These are phyloP conservation scores for Asterophora parasitica DNA, from an alignment of 768 basidiomycete genomes.

Conservation along the genomic window DNA sequence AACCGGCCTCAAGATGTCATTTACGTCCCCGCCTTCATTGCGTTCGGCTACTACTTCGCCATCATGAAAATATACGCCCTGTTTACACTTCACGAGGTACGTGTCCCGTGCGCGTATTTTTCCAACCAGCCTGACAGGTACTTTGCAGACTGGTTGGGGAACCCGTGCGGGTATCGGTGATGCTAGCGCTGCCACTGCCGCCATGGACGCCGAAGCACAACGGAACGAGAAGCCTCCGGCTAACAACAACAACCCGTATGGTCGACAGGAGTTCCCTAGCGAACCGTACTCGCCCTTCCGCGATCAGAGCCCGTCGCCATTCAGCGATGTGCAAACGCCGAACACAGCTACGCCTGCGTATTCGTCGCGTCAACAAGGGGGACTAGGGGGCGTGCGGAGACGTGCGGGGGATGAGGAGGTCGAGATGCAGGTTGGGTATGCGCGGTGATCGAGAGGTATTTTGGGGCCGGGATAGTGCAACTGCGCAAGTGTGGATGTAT, in stretches of 20 bases:
- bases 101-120: conserved; percentile 17
- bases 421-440: conserved; percentile 35
- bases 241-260: conserved; percentile 23
- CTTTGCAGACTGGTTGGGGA: conserved; percentile 80
- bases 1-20: conserved; percentile 71
- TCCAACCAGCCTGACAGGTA: not conserved
- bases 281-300: conserved; percentile 23
- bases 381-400: conserved; percentile 17
- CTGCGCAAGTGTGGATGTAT: too few species aligned
- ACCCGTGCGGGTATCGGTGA: conserved; percentile 94
- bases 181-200: conserved; percentile 69
- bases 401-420: conserved; percentile 26
- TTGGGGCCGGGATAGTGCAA: too few species aligned
- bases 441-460: conserved; percentile 17
- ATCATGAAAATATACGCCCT: conserved; percentile 93
- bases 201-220: conserved; percentile 50
- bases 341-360: conserved; percentile 19
- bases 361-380: conserved; percentile 14
- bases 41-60: conserved; percentile 92
- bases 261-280: conserved; percentile 18
- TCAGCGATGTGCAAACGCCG: conserved; percentile 17
- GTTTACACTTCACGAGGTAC: conserved; percentile 84
- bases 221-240: conserved; percentile 28
- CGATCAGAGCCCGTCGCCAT: conserved; percentile 25
- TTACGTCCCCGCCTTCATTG: conserved; percentile 79